These are phyloP conservation scores for Eucalyptus fibrosa DNA, from an alignment of 345 rosid genomes.

Conservation along the genomic window DNA sequence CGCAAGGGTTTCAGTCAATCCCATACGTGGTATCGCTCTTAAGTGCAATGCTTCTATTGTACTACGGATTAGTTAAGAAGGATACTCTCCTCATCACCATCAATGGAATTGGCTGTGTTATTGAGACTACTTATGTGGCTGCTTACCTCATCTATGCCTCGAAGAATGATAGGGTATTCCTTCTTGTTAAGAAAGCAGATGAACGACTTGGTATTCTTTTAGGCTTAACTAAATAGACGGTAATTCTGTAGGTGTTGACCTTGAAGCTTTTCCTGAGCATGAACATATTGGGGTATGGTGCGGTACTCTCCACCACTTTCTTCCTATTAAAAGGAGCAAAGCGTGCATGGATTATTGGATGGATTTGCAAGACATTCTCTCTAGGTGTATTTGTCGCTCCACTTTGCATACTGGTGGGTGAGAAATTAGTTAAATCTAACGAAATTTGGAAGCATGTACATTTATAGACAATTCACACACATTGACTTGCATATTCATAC, in stretches of 20 bases:
- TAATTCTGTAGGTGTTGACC: constrained; percentile 30
- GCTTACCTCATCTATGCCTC: constrained; percentile 48
- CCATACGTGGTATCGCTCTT: constrained; percentile 56
- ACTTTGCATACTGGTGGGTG: constrained; percentile 60
- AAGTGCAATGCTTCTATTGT: constrained; percentile 75
- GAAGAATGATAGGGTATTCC: constrained; percentile 38
- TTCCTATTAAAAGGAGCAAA: constrained; percentile 19
- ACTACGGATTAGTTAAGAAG: constrained; percentile 42
- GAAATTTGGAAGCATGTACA: too few species aligned
- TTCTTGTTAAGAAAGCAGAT: not conserved
- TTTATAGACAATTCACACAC: not conserved
- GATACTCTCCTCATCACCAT: constrained; percentile 43
- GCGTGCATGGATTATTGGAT: constrained; percentile 49
- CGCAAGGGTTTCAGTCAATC: constrained; percentile 63
- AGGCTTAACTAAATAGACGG: not conserved
- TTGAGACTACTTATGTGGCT: constrained; percentile 36
- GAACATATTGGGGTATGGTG: constrained; percentile 53
- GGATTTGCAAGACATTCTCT: constrained; percentile 66
- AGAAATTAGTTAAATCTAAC: not conserved
- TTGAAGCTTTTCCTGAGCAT: constrained; percentile 31
- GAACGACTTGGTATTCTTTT: not conserved
- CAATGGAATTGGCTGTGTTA: constrained; percentile 28
- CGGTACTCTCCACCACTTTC: constrained; percentile 21
- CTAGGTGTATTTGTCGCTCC: constrained; percentile 73
- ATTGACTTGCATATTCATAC: not conserved